Percentiles rank a stretch among this genome's conserved stretches.
Evolutionary conservation across 2,329 filamentous ascomycete genomes (phyloP).

Genomic region (Monosporascus cannonballus): DNA sequence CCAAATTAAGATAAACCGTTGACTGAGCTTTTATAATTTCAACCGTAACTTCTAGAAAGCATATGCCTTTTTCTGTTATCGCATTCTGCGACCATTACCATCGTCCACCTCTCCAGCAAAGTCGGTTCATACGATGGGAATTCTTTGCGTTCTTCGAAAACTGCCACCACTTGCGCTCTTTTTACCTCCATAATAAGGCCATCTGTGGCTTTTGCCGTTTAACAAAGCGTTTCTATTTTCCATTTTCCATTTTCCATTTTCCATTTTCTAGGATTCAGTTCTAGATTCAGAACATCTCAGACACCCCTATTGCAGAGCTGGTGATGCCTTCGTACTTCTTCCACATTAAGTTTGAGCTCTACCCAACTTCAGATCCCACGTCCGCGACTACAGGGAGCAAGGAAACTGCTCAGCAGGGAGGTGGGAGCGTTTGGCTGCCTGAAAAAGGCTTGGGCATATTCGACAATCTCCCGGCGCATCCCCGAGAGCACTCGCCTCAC

Average conservation of each 20-base stretch:
- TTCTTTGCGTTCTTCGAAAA: not conserved
- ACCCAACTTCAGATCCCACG: slow-evolving; percentile 38
- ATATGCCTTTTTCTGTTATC: not conserved
- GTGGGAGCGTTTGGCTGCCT: slow-evolving; percentile 44
- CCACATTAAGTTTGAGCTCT: slow-evolving; percentile 62
- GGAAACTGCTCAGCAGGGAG: slow-evolving; percentile 6
- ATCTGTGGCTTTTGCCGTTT: not conserved
- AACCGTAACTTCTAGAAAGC: not conserved
- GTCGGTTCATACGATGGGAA: not conserved
- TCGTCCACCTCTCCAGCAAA: not conserved
- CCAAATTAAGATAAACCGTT: too few relatives aligned
- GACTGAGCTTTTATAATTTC: too few relatives aligned
- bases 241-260: too few relatives aligned
- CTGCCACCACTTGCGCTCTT: not conserved
- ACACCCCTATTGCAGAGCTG: slow-evolving; percentile 1
- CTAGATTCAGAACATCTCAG: not conserved
- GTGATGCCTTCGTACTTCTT: slow-evolving; percentile 58
- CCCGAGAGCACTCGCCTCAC: slow-evolving; percentile 17
- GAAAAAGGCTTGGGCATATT: slow-evolving; percentile 44
- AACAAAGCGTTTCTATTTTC: not conserved
- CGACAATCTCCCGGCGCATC: slow-evolving; percentile 47
- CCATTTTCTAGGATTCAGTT: not conserved
- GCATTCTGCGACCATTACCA: not conserved
- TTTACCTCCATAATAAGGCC: not conserved
- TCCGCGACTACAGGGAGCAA: slow-evolving; percentile 2